Base-by-base conservation (phyloP, 2,329 filamentous ascomycete genomes). In the Ophiosphaerella herpotricha region DNA sequence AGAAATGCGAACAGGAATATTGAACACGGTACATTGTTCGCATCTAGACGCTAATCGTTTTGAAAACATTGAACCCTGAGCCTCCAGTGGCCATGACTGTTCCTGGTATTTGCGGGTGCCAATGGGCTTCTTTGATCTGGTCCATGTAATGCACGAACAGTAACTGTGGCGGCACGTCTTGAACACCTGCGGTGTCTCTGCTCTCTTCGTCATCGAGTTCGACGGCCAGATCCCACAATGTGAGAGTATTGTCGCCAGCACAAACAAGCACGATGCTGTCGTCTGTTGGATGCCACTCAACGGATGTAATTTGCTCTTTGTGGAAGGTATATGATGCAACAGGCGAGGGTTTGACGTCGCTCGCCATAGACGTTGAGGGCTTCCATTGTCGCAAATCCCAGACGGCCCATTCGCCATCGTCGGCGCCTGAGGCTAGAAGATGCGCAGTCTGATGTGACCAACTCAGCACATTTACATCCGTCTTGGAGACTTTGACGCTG, bases 321-420 rank as follows among this genome's bases (percentile, higher is more conserved):
- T 99, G 92, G 80, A 96, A 97, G 67, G 86, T 82, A 77, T 97
- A 99, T 64, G 88, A 89, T 3, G 94, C 94, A n/a, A 97, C 89
- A 1, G 94, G 89, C 40, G 86, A 86, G 5, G 89, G 87, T 39
- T 71, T 77, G 80, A 83, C 60, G 40, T 70, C 64, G 47, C 77
- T 67, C 45, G 73, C 65, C 43, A 81, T 76, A 6, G 77, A 77
- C 29, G 78, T 48, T 72, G 74, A 79, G 2, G 86, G 85, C 78
- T 96, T 97, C 93, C 93, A 97, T 74, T 95, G 89, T 46, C 94
- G 85, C 67, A 99, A 78, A 74, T 99, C 94, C 94, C 94, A 99
- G 21, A 97, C 92, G 1, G 84, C 91, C 91, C 93, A 97, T 45
- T 88, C 86, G 33, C 94, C 94, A 69, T 97, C 91, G 68, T 99